These are phyloP conservation scores for Thermothelomyces thermophilus DNA, from an alignment of 2,329 filamentous ascomycete genomes.

Conservation along the genomic window DNA sequence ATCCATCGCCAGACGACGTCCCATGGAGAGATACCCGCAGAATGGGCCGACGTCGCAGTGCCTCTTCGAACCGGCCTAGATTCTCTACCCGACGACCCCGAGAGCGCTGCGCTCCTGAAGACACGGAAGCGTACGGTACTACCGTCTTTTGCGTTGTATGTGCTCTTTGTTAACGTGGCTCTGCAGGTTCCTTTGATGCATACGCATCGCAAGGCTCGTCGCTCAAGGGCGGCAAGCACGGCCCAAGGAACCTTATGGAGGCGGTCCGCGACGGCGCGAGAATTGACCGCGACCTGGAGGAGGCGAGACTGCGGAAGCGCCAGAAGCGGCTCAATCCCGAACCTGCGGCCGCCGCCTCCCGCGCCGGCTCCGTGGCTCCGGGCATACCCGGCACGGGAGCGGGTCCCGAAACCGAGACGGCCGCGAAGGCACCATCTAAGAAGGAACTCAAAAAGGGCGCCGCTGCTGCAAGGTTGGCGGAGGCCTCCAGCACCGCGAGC, in stretches of 20 bases:
- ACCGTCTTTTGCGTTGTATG: neutral
- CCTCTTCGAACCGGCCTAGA: conserved; percentile 40
- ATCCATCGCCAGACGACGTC: conserved; percentile 68
- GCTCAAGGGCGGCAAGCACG: conserved; percentile 12
- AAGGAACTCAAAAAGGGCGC: conserved; percentile 75
- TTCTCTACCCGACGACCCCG: conserved; percentile 29
- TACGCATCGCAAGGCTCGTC: conserved; percentile 34
- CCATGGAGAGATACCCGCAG: conserved; percentile 69
- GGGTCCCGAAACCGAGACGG: conserved; percentile 49
- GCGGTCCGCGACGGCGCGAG: conserved; percentile 57
- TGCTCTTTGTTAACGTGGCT: conserved; percentile 12
- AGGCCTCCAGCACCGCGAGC: conserved; percentile 70
- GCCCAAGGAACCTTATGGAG: conserved; percentile 43
- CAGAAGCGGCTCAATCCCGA: conserved; percentile 55
- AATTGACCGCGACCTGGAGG: conserved; percentile 65
- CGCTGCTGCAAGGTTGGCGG: conserved; percentile 69
- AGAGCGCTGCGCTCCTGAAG: conserved; percentile 47
- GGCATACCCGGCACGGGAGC: conserved; percentile 57
- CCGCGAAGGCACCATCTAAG: conserved; percentile 65
- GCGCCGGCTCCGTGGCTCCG: conserved; percentile 51
- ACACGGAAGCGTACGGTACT: conserved; percentile 53
- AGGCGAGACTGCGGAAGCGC: conserved; percentile 61
- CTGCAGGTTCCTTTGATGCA: conserved; percentile 35
- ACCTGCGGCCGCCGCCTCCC: conserved; percentile 43
- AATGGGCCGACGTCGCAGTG: conserved; percentile 66